These are phyloP conservation scores for Phaffia rhodozyma DNA, from an alignment of 1,284 basidiomycete genomes.

Conservation along the genomic window DNA sequence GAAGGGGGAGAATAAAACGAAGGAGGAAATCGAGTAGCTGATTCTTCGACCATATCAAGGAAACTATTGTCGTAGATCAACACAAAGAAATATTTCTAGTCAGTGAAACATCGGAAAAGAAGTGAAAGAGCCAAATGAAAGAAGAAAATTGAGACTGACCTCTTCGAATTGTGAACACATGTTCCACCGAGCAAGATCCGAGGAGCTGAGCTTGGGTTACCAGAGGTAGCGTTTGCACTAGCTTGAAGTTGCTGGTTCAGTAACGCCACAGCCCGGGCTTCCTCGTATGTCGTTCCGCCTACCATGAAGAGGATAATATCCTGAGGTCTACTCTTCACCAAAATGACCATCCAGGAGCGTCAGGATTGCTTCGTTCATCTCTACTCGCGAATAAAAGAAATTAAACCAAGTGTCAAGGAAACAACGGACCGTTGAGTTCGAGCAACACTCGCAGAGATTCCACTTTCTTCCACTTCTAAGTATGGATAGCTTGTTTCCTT, in stretches of 20 bases:
- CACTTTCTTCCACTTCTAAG: conserved; percentile 49
- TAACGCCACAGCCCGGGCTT: conserved; percentile 67
- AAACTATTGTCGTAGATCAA: conserved; percentile 24
- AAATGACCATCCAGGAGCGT: background rate
- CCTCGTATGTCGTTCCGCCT: conserved; percentile 87
- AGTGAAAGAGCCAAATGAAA: conserved; percentile 12
- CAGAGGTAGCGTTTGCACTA: conserved; percentile 35
- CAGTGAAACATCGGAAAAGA: conserved; percentile 11
- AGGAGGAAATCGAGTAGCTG: conserved; percentile 33
- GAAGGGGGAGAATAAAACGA: conserved; percentile 30
- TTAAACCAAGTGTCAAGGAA: background rate
- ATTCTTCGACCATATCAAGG: conserved; percentile 34
- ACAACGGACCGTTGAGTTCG: conserved; percentile 29
- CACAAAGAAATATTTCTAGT: conserved; percentile 18
- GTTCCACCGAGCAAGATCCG: conserved; percentile 80
- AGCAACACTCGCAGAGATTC: conserved; percentile 20
- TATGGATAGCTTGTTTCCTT: conserved; percentile 86
- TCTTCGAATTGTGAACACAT: conserved; percentile 81
- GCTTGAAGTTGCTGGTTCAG: conserved; percentile 63
- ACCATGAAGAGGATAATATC: conserved; percentile 92
- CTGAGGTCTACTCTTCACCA: conserved; percentile 52
- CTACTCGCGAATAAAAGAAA: background rate
- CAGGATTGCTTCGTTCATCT: background rate
- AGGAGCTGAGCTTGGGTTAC: conserved; percentile 44
- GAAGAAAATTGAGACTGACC: conserved; percentile 40